Base-by-base conservation (phyloP, 1,284 basidiomycete species). In the Leccinum pallidistipes region DNA sequence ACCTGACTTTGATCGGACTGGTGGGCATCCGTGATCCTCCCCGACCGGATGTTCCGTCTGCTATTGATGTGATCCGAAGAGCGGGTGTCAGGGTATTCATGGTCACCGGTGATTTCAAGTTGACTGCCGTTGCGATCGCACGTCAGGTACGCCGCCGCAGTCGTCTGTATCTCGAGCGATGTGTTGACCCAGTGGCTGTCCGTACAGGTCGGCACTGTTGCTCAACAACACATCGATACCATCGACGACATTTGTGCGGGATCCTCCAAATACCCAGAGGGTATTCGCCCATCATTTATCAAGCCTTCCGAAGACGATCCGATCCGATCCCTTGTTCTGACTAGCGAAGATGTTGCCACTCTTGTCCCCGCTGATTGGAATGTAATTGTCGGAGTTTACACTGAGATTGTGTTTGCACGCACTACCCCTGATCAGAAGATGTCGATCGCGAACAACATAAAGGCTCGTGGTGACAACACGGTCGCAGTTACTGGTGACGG, bases 341-440 rank as follows among this genome's bases (percentile, higher is more conserved):
- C 78, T 1, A 83, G 83, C 27, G 69, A 76, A n/a, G 82, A 84
- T 59, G 70, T 84, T 18, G 73, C 78, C 66, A 72, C 74, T 51
- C 77, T 83, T 40, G 76, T 73, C 14, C 74, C 80, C 21, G 47
- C 66, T 6, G 80, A 85, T 60, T 86, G 84, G 84, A 77, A 83
- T 52, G 72, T 76, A 5, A 62, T 75, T 58, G 77, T 82, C 21
- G 81, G 80, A 52, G 69, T 75, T 32, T 86, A 83, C 67, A 75
- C 78, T 21, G 85, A 87, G 67, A 79, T 86, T 51, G 84, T 84
- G 8, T 87, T 87, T 58, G 82, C 85, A 0, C 77, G 85, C 34
- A 86, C 84, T 3, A 83, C 83, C 1, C 85, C 85, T 3, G 83
- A 86, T 65, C 81, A 83, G 71, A 88, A 86, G 69, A 79, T 86